Percentiles rank a stretch among this genome's conserved stretches.
These are phyloP conservation scores for Suhomyces taliae DNA, from an alignment of 1,139 yeast species.

Conservation along the genomic window DNA sequence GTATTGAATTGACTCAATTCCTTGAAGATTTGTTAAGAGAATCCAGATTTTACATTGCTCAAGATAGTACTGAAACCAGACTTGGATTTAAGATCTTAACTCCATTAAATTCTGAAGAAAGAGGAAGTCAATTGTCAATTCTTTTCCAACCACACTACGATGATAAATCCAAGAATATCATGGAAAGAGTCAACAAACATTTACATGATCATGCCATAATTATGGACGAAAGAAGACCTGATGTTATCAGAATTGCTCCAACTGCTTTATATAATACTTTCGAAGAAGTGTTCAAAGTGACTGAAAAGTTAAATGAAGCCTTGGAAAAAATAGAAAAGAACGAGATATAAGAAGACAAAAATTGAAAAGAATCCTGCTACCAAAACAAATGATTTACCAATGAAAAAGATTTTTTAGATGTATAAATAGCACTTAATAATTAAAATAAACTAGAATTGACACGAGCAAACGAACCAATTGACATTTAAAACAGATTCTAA, in stretches of 20 bases:
- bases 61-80: slow-evolving; percentile 20
- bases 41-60: slow-evolving; percentile 45
- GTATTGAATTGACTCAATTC: slow-evolving; percentile 57
- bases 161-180: slow-evolving; percentile 42
- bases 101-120: slow-evolving; percentile 53
- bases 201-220: slow-evolving; percentile 63
- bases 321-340: slow-evolving; percentile 2
- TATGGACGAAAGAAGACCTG: slow-evolving; percentile 88
- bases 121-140: slow-evolving; percentile 84
- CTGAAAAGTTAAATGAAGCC: slow-evolving; percentile 3
- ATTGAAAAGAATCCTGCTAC: neutral
- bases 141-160: slow-evolving; percentile 56
- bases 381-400: neutral
- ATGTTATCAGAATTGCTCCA: slow-evolving; percentile 84
- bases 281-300: slow-evolving; percentile 47
- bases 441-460: no score
- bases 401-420: neutral
- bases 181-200: slow-evolving; percentile 59
- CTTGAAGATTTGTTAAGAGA: slow-evolving; percentile 47
- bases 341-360: neutral
- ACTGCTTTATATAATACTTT: slow-evolving; percentile 80
- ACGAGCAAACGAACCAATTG: neutral
- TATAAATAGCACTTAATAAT: no score
- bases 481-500: no score
- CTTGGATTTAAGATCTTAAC: slow-evolving; percentile 71